Base-by-base conservation (phyloP, 2,329 filamentous ascomycete genomes). In the Decorospora gaudefroyi region DNA sequence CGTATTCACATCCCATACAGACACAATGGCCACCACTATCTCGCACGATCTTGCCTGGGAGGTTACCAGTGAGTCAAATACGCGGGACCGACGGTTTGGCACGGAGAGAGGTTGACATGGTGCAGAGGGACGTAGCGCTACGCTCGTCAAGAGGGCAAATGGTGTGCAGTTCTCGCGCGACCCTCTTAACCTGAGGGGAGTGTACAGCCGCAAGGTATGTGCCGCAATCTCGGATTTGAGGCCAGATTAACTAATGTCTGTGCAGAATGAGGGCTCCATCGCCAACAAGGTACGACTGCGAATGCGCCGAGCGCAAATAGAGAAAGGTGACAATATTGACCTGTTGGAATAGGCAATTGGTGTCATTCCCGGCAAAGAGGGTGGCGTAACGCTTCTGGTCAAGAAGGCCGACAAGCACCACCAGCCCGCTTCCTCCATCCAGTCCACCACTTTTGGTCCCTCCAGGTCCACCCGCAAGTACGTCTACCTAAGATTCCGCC, bases 11-110 rank as follows among this genome's bases (percentile, higher is more conserved):
- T 50, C 49, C 47, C 51, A 55, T 57, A 65, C 56, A 58, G 58
- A 59, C 57, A 55, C 54, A 68, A 79, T 76, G 74, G 78, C 82
- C 65, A 55, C 59, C 47, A 75, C 84, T 80, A 81, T 95, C 72
- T 95, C 90, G 74, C 77, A 85, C 72, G 91, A 96, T 78, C 82
- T 96, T 68, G 79, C 96, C 81, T 97, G 92, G 92, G 87, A 92
- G 83, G 79, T 95, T 76, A 85, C 86, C 82, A 89, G 91, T 96
- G 85, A 76, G 90, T 90, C 57, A 51, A 49, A 12, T 35, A 51
- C 12, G 16, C 9, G 26, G 17, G 16, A 16, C 15, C 16, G 32
- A 27, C n/a, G n/a, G 26, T 29, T 25, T 18, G 12, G 28, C 31
- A 40, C 35, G 33, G 42, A 46, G 31, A 42, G 46, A 46, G 41